phyloP scores from a whole-genome alignment of 345 rosid species.

The Lumnitzera littorea region DNA sequence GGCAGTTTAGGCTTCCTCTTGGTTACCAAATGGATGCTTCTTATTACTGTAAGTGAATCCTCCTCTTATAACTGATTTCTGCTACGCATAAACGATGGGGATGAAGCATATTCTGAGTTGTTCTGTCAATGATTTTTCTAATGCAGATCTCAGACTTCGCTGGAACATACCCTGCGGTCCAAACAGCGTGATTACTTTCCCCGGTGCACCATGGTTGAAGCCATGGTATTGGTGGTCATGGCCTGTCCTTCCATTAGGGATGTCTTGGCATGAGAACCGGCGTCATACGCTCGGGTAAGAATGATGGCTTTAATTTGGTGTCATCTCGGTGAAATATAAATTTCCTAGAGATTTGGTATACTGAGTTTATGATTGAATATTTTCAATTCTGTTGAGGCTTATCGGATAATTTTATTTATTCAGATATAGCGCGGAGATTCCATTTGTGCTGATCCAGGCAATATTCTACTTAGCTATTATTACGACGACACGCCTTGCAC shows the following conservation, averaged over 20 bases:
- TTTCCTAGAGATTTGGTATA: neutral
- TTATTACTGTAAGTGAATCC: constrained; percentile 60
- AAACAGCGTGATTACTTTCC: constrained; percentile 89
- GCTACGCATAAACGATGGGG: neutral
- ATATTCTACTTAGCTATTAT: constrained; percentile 54
- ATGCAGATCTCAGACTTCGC: constrained; percentile 65
- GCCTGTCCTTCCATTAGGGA: constrained; percentile 89
- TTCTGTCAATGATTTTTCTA: neutral
- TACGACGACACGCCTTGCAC: constrained; percentile 50
- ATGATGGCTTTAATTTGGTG: neutral
- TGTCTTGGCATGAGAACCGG: constrained; percentile 80
- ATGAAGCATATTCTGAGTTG: neutral
- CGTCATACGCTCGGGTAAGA: constrained; percentile 63
- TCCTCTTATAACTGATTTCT: neutral
- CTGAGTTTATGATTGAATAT: neutral
- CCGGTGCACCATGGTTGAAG: constrained; percentile 90
- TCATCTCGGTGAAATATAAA: neutral
- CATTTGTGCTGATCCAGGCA: constrained; percentile 58
- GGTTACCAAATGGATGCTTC: constrained; percentile 99
- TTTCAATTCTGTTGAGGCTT: too few species aligned
- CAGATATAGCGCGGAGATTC: constrained; percentile 72
- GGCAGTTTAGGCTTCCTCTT: constrained; percentile 79
- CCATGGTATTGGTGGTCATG: constrained; percentile 99
- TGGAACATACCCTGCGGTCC: constrained; percentile 98
- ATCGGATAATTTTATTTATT: neutral